Base-by-base conservation (phyloP, 192 early-diverging fungal species). In the Geosiphon pyriformis region DNA sequence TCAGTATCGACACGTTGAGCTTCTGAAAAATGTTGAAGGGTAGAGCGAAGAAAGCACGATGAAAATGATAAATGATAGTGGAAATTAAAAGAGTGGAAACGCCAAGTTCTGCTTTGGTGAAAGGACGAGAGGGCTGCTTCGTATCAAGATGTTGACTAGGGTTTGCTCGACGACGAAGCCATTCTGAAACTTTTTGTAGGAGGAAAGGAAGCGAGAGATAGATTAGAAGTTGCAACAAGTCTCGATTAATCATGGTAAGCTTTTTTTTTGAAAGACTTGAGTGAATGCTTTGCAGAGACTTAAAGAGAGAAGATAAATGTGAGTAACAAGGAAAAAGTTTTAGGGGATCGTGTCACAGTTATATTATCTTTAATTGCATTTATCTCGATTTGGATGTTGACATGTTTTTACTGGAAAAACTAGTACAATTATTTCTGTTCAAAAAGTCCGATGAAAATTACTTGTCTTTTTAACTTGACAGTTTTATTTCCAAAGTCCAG, bases 1-100 rank as follows among this genome's bases (percentile, higher is more conserved):
- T 50, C 23, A 37, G 0, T 11, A 68, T 8, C 10, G 54, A 42
- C 22, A 50, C 30, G 12, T 34, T 61, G 12, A 68, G 42, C 29
- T 53, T 68, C 26, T 22, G 6, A 32, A 68, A 68, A 17, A 68
- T 23, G 26, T 68, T 68, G 22, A 15, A 3, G 18, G 67, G 67
- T 22, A 30, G 33, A 8, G 37, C 2, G 67, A 64, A 18, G 8
- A 68, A 32, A 4, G 0, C 10, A 10, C 10, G 11, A 32, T 68
- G 59, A 30, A 64, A 17, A 17, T 63, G 10, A n/a, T 27, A 65
- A 8, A 68, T 0, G 8, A 27, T 30, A 1, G 67, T 68, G 49
- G 34, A 23, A 29, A 55, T 55, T 29, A 55, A 2, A 11, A 55
- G 1, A 3, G 2, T 23, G 37, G 37, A 6, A 42, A 42, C 37